Percentiles rank a stretch among this genome's conserved stretches.
Evolutionary conservation across 1,139 yeast genomes (phyloP).

Genomic region (Yamadazyma trypodendri): DNA sequence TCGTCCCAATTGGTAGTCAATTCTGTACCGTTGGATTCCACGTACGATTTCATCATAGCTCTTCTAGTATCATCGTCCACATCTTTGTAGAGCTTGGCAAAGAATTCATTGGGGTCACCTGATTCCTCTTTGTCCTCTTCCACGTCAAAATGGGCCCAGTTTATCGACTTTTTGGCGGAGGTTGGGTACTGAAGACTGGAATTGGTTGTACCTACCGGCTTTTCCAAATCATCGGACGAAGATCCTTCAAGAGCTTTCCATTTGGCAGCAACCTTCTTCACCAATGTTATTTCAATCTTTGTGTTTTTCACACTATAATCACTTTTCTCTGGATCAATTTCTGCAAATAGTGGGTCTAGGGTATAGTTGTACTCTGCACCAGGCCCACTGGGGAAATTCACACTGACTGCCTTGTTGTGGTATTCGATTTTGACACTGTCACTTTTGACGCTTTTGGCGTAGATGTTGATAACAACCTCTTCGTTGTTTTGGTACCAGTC

Average conservation of each 20-base stretch:
- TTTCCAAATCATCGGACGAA: conserved; percentile 7
- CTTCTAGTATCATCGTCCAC: conserved; percentile 87
- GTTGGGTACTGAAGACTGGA: conserved; percentile 51
- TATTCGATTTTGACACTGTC: conserved; percentile 40
- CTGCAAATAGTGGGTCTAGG: conserved; percentile 50
- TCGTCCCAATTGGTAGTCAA: conserved; percentile 95
- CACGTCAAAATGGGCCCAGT: conserved; percentile 71
- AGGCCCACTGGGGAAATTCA: conserved; percentile 46
- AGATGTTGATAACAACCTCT: conserved; percentile 65
- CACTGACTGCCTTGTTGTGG: conserved; percentile 27
- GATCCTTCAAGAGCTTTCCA: conserved; percentile 49
- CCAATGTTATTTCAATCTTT: conserved; percentile 66
- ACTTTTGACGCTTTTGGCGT: conserved; percentile 62
- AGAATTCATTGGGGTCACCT: conserved; percentile 65
- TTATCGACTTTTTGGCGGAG: conserved; percentile 56
- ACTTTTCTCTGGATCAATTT: conserved; percentile 48
- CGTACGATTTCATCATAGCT: conserved; percentile 96
- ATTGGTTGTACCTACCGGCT: not conserved
- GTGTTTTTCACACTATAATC: conserved; percentile 60
- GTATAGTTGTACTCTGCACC: conserved; percentile 50
- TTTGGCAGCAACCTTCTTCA: conserved; percentile 31
- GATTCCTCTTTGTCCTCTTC: conserved; percentile 46
- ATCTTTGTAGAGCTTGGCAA: conserved; percentile 67
- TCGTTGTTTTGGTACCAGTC: conserved; percentile 79
- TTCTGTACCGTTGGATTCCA: conserved; percentile 94